Conservation (phyloP, 306 rosid genomes). For the Malus orientalis region DNA sequence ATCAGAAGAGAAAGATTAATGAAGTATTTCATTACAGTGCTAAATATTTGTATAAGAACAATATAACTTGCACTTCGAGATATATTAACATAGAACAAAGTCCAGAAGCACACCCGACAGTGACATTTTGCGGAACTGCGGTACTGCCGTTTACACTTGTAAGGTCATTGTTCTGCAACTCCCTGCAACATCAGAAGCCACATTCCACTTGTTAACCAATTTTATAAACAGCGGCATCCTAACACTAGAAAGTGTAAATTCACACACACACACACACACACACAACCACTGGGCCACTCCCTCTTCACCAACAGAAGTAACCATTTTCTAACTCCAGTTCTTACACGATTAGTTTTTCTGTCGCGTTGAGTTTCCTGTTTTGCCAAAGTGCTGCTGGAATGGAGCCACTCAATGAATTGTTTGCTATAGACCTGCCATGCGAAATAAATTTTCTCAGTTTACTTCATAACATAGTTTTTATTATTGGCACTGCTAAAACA, state of each 20-base stretch:
- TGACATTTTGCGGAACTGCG: constrained; percentile 52
- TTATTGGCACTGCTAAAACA: constrained; percentile 1
- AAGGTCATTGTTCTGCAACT: constrained; percentile 62
- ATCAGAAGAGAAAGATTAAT: constrained; percentile 3
- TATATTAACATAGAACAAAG: constrained; percentile 17
- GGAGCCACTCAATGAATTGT: constrained; percentile 56
- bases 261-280: background rate
- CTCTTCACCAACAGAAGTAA: background rate
- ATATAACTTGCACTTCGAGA: background rate
- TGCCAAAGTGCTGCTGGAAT: constrained; percentile 70
- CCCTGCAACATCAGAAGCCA: constrained; percentile 48
- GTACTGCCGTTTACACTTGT: constrained; percentile 43
- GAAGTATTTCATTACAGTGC: background rate
- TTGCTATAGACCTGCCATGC: constrained; percentile 73
- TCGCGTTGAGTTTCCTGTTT: constrained; percentile 30
- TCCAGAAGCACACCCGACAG: constrained; percentile 56
- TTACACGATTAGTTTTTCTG: constrained; percentile 50
- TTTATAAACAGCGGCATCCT: background rate
- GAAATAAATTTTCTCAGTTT: constrained; percentile 9
- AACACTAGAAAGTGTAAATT: background rate
- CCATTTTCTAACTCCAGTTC: constrained; percentile 23
- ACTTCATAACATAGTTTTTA: constrained; percentile 4
- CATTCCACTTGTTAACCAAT: constrained; percentile 6
- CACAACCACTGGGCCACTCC: background rate
- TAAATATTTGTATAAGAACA: background rate